Conservation (phyloP, 345 rosid genomes). For the thale cress (Arabidopsis thaliana) region TAIR10.1 NC_003071.7:13753001-13753500, state of each 20-base stretch:
- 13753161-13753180: neutral
- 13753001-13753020: conserved; percentile 50
- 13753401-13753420: conserved; percentile 57
- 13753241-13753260: conserved; percentile 61
- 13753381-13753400: conserved; percentile 68
- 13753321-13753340: conserved; percentile 64
- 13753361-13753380: conserved; percentile 62
- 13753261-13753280: conserved; percentile 69
- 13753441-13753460: conserved; percentile 74
- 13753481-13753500: conserved; percentile 77
- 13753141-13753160: neutral
- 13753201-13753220: conserved; percentile 99
- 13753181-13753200: conserved; percentile 28
- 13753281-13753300: conserved; percentile 82
- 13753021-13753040: conserved; percentile 69
- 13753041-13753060: conserved; percentile 62
- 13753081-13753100: conserved; percentile 85
- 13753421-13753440: conserved; percentile 80
- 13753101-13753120: conserved; percentile 73
- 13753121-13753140: conserved; percentile 66
- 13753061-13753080: conserved; percentile 77
- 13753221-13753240: conserved; percentile 77
- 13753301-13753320: conserved; percentile 82
- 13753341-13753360: conserved; percentile 70
- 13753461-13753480: conserved; percentile 77